Evolutionary conservation across 805 yeast species (phyloP).

Genomic region (Saturnispora zaruensis): DNA sequence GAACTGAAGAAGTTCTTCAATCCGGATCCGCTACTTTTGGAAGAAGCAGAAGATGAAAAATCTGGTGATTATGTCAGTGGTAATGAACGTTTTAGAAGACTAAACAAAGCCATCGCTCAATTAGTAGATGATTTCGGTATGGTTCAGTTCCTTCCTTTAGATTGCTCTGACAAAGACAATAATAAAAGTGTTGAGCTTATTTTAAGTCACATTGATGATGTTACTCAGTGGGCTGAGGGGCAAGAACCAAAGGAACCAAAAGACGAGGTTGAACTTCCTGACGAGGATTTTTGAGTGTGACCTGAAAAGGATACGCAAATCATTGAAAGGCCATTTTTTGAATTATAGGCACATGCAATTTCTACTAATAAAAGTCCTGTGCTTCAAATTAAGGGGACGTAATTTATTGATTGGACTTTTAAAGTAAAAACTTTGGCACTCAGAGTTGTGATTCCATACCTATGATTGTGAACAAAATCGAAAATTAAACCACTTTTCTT

Average conservation of each 20-base stretch:
- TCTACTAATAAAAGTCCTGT: not conserved
- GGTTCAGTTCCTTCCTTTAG: constrained; percentile 94
- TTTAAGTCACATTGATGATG: constrained; percentile 87
- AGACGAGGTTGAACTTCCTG: constrained; percentile 63
- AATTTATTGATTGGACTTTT: not conserved
- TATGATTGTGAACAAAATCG: too few relatives aligned
- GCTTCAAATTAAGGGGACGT: not conserved
- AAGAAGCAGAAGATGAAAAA: constrained; percentile 29
- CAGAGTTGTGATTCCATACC: too few relatives aligned
- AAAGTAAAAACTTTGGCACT: not conserved
- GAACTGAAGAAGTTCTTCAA: constrained; percentile 77
- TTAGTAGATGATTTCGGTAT: constrained; percentile 96
- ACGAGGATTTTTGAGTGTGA: constrained; percentile 27
- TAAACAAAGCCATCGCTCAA: constrained; percentile 78
- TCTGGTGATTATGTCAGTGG: constrained; percentile 24
- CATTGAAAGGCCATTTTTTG: not conserved
- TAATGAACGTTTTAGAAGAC: constrained; percentile 54
- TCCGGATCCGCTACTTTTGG: constrained; percentile 80
- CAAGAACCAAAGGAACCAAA: constrained; percentile 97
- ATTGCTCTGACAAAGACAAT: constrained; percentile 50
- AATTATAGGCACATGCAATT: too few relatives aligned
- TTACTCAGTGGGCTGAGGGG: constrained; percentile 94
- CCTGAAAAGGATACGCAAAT: not conserved
- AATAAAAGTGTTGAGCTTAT: constrained; percentile 72
- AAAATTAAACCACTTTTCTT: not conserved